phyloP scores from a whole-genome alignment of 371 early-diverging fungal species.

The Pancytospora philotis region DNA sequence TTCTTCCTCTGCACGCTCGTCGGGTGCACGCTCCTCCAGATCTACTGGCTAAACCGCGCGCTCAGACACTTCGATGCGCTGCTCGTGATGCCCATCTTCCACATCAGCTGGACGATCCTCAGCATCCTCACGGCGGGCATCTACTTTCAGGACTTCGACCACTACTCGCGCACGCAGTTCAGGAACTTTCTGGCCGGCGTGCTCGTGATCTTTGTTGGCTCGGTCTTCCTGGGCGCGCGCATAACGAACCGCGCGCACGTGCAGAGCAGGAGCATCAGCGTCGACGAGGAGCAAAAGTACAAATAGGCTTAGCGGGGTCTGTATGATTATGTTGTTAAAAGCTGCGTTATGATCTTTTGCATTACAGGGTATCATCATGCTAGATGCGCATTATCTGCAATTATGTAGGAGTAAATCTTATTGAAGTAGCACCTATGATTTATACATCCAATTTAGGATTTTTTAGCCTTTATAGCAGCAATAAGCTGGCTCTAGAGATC shows the following conservation, averaged over 20 bases:
- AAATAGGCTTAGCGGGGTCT: neutral
- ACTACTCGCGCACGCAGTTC: conserved; percentile 64
- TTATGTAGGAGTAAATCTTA: too few species aligned
- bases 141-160: conserved; percentile 69
- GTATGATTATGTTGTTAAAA: too few species aligned
- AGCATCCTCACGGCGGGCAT: conserved; percentile 69
- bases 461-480: too few species aligned
- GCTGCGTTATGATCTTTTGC: too few species aligned
- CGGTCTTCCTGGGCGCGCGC: conserved; percentile 61
- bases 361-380: too few species aligned
- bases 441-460: too few species aligned
- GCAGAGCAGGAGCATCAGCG: conserved; percentile 4
- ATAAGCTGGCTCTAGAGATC: too few species aligned
- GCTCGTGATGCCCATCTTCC: conserved; percentile 71
- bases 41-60: conserved; percentile 71
- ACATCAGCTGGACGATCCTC: conserved; percentile 68
- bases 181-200: conserved; percentile 65
- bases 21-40: conserved; percentile 67
- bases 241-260: conserved; percentile 52
- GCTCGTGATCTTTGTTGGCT: conserved; percentile 66
- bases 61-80: conserved; percentile 71
- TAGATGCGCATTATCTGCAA: too few species aligned
- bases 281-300: neutral
- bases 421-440: too few species aligned
- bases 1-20: conserved; percentile 65